A percentile compares a stretch with the other conserved stretches of the same genome.
Evolutionary conservation across 352 stramenopile species (phyloP).

Genomic region (Phytophthora pistaciae): DNA sequence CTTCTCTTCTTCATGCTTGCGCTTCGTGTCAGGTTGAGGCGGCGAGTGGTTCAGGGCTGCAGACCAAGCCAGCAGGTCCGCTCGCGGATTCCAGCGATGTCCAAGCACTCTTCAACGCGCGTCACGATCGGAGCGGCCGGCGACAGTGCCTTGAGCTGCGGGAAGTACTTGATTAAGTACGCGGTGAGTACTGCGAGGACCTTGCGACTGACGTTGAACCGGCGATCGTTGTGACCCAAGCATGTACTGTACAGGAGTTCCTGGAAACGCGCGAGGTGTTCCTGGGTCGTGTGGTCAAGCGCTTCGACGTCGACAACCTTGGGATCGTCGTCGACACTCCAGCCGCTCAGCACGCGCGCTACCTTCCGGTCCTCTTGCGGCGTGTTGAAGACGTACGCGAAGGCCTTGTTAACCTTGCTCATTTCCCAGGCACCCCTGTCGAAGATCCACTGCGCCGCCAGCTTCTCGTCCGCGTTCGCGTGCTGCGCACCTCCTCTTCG

Average conservation of each 20-base stretch:
- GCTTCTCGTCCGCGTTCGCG: background rate
- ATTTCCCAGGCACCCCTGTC: background rate
- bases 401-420: too few species aligned
- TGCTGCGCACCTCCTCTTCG: background rate
- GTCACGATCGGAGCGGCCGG: background rate
- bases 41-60: background rate
- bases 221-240: too few species aligned
- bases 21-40: background rate
- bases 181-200: background rate
- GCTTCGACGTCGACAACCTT: too few species aligned
- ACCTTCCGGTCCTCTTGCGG: too few species aligned
- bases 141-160: background rate
- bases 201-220: background rate
- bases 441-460: background rate
- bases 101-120: background rate
- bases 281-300: too few species aligned
- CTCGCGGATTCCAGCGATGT: background rate
- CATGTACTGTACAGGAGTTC: too few species aligned
- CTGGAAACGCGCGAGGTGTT: too few species aligned
- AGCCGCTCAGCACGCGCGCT: too few species aligned
- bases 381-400: too few species aligned
- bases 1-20: background rate
- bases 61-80: background rate
- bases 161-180: background rate
- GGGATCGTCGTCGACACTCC: too few species aligned